Conservation (phyloP, 2,329 filamentous ascomycete genomes). For the Podosphaera xanthii region DNA sequence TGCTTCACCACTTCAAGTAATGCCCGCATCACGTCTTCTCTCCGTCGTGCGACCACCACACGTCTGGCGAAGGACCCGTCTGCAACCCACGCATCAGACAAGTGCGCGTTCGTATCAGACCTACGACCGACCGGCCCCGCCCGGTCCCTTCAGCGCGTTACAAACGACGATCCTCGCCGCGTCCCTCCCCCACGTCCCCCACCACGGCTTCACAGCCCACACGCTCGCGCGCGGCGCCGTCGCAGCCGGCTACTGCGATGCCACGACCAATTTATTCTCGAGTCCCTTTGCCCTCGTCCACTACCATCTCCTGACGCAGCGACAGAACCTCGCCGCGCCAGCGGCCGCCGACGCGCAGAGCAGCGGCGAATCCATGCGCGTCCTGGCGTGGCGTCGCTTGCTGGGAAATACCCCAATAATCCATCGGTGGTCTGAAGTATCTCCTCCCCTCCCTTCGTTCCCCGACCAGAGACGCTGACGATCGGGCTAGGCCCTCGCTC, state of each 20-base stretch:
- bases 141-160: constrained; percentile 37
- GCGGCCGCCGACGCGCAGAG: not conserved
- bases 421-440: constrained; percentile 67
- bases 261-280: constrained; percentile 61
- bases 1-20: not conserved
- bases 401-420: constrained; percentile 51
- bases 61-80: not conserved
- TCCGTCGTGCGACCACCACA: not conserved
- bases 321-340: constrained; percentile 20
- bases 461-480: not conserved
- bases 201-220: constrained; percentile 57
- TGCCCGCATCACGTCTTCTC: not conserved
- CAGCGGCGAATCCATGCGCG: constrained; percentile 23
- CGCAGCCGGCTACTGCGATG: constrained; percentile 69
- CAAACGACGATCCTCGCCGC: constrained; percentile 61
- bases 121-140: constrained; percentile 37
- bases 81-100: not conserved
- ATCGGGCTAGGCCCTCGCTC: constrained; percentile 40
- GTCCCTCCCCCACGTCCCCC: constrained; percentile 57
- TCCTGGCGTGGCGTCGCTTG: constrained; percentile 54
- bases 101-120: constrained; percentile 33
- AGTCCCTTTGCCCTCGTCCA: constrained; percentile 64
- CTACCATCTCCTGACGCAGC: constrained; percentile 49
- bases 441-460: constrained; percentile 7
- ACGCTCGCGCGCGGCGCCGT: constrained; percentile 57